A percentile compares a stretch with the other conserved stretches of the same genome.
These are phyloP conservation scores for Metschnikowia anglica DNA, from an alignment of 805 yeast genomes.

Conservation along the genomic window DNA sequence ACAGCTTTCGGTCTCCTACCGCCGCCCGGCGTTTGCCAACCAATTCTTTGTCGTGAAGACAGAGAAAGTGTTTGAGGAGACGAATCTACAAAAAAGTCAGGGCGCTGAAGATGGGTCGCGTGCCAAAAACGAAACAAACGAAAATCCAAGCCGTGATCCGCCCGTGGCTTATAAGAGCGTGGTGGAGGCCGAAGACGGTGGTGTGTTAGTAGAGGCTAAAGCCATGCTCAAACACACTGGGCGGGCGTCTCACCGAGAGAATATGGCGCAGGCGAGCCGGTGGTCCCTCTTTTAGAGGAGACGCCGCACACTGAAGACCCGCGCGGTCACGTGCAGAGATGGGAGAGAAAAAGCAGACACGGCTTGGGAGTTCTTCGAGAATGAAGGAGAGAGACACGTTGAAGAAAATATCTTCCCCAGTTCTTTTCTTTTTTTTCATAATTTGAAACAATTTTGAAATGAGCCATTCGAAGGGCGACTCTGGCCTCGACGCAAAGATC, in stretches of 20 bases:
- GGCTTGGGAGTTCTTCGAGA: too few relatives aligned
- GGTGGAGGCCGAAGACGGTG: constrained; percentile 53
- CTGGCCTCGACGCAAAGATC: constrained; percentile 20
- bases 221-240: constrained; percentile 41
- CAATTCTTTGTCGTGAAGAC: constrained; percentile 71
- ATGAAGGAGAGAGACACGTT: too few relatives aligned
- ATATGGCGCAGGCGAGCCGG: background rate
- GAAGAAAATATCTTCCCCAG: too few relatives aligned
- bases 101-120: constrained; percentile 4
- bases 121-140: constrained; percentile 20
- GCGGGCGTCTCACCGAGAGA: constrained; percentile 8
- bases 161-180: constrained; percentile 44
- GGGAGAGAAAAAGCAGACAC: too few relatives aligned
- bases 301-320: too few relatives aligned
- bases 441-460: too few relatives aligned
- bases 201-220: constrained; percentile 54
- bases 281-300: constrained; percentile 10
- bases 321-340: too few relatives aligned
- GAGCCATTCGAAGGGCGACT: background rate
- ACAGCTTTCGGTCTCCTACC: constrained; percentile 52
- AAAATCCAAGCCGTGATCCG: background rate
- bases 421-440: background rate
- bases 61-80: too few relatives aligned
- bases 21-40: constrained; percentile 73
- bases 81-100: background rate